A percentile compares a stretch with the other conserved stretches of the same genome.
Evolutionary conservation across 2,329 filamentous ascomycete genomes (phyloP).

Genomic region (Emericellopsis cladophorae): DNA sequence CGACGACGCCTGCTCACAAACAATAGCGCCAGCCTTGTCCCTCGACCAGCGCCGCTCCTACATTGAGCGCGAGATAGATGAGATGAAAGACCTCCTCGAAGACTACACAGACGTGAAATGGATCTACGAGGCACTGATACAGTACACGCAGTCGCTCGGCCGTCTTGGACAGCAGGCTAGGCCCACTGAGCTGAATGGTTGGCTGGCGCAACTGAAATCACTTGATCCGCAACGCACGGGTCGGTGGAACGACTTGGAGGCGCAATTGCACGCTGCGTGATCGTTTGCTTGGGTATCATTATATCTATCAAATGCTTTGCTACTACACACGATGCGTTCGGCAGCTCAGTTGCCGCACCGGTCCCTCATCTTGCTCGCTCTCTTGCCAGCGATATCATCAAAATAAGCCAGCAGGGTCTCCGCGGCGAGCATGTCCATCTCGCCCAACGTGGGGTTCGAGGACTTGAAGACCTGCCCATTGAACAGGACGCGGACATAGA

Average conservation of each 20-base stretch:
- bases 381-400: conserved; percentile 52
- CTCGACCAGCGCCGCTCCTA: conserved; percentile 50
- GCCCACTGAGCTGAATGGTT: conserved; percentile 30
- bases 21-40: conserved; percentile 53
- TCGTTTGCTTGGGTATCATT: neutral
- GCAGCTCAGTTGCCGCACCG: conserved; percentile 10
- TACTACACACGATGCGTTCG: neutral
- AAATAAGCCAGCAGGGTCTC: conserved; percentile 56
- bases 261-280: conserved; percentile 12
- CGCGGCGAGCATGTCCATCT: conserved; percentile 58
- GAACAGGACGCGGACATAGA: conserved; percentile 58
- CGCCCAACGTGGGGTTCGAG: conserved; percentile 54
- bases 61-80: conserved; percentile 58
- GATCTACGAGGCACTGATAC: conserved; percentile 77
- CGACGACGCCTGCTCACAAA: conserved; percentile 31
- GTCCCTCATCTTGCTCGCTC: conserved; percentile 27
- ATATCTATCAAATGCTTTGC: neutral
- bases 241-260: conserved; percentile 62
- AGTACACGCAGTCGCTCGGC: conserved; percentile 53
- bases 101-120: conserved; percentile 57
- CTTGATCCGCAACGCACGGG: conserved; percentile 65
- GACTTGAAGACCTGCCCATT: conserved; percentile 54
- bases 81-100: conserved; percentile 52
- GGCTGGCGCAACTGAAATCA: conserved; percentile 52
- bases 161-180: conserved; percentile 30